Percentiles rank a stretch among this genome's conserved stretches.
Conservation (phyloP, 78 protist genomes). For the Chrysochromulina tobinii region DNA sequence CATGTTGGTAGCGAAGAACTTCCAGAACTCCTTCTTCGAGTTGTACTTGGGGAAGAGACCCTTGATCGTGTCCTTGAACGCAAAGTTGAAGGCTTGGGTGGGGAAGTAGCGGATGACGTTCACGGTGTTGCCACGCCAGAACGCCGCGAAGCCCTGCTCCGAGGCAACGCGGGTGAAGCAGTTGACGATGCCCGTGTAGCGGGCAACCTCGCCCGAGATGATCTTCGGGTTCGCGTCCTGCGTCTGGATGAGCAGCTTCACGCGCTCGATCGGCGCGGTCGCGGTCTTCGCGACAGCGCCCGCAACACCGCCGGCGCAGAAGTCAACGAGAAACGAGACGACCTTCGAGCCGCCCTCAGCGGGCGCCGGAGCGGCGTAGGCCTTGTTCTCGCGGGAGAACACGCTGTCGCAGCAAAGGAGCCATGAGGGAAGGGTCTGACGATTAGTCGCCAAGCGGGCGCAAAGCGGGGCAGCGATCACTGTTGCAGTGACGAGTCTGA, state of each 20-base stretch:
- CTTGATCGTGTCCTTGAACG: conserved; percentile 96
- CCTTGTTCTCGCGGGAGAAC: too few species aligned
- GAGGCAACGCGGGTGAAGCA: conserved; percentile 86
- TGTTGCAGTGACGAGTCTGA: too few species aligned
- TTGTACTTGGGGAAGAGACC: conserved; percentile 64
- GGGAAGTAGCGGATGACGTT: conserved; percentile 98
- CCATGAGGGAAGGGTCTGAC: too few species aligned
- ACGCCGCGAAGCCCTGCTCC: conserved; percentile 88
- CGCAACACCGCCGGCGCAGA: conserved; percentile 77
- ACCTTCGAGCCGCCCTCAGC: not conserved
- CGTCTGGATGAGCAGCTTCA: conserved; percentile 92
- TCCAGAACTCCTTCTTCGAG: conserved; percentile 44
- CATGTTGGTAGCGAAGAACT: conserved; percentile 78
- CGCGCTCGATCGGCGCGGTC: conserved; percentile 97
- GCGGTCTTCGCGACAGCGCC: conserved; percentile 93
- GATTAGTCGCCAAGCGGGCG: too few species aligned
- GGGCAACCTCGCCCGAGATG: conserved; percentile 44
- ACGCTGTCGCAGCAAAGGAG: too few species aligned
- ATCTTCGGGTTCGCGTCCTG: conserved; percentile 52
- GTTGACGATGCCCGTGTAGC: conserved; percentile 91
- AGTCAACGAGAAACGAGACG: conserved; percentile 39
- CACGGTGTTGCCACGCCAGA: conserved; percentile 93
- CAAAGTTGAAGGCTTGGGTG: conserved; percentile 97
- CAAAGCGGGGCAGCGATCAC: too few species aligned
- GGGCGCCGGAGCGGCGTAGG: not conserved